Conservation (phyloP, 1,284 basidiomycete species). For the Coniophora puteana region DNA sequence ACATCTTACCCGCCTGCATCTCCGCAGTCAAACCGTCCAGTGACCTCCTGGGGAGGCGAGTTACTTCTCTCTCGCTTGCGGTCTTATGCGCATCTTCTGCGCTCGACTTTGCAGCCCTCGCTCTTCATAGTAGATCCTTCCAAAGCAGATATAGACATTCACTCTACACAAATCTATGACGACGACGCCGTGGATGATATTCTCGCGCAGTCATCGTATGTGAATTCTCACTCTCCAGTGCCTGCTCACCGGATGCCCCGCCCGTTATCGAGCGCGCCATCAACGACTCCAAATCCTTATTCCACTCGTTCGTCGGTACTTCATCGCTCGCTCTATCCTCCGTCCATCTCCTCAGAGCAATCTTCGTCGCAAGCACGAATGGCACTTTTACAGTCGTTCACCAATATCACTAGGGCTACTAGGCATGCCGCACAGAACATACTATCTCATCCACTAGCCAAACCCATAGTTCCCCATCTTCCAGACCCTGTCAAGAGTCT, state of each 20-base stretch:
- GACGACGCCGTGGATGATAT: conserved; percentile 84
- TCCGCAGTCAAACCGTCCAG: conserved; percentile 38
- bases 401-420: conserved; percentile 86
- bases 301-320: conserved; percentile 71
- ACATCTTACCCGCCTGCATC: conserved; percentile 65
- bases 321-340: conserved; percentile 64
- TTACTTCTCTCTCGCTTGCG: conserved; percentile 73
- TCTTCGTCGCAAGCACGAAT: conserved; percentile 64
- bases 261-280: conserved; percentile 47
- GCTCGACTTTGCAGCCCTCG: conserved; percentile 74
- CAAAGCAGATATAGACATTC: conserved; percentile 84
- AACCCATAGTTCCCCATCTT: conserved; percentile 91
- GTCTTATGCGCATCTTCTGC: conserved; percentile 71
- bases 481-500: conserved; percentile 88
- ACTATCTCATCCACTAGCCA: conserved; percentile 88
- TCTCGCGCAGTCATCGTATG: conserved; percentile 69
- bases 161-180: conserved; percentile 76
- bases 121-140: conserved; percentile 93
- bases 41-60: conserved; percentile 79
- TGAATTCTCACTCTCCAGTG: conserved; percentile 77
- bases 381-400: conserved; percentile 81
- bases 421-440: conserved; percentile 89
- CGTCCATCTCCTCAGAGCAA: conserved; percentile 45
- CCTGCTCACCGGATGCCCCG: conserved; percentile 76
- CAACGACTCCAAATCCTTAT: conserved; percentile 46